A percentile compares a stretch with the other conserved stretches of the same genome.
Evolutionary conservation across 1,284 basidiomycete species (phyloP).

Genomic region (Rhodotorula sp.): DNA sequence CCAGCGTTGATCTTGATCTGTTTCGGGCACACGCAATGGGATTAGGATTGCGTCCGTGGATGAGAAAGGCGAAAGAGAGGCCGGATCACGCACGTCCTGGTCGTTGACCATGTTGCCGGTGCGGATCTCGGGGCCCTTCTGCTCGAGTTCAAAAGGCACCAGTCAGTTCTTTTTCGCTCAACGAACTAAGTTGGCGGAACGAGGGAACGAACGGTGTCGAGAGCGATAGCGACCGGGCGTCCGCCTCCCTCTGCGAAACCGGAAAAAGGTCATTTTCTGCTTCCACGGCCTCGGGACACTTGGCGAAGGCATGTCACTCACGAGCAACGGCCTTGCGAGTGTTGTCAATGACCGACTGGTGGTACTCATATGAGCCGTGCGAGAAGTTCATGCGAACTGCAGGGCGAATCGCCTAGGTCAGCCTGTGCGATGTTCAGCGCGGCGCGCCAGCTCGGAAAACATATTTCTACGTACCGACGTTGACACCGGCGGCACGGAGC

Average conservation of each 20-base stretch:
- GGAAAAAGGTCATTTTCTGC: conserved; percentile 8
- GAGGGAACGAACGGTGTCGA: conserved; percentile 74
- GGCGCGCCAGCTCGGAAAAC: background rate
- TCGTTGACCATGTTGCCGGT: conserved; percentile 89
- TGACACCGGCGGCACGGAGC: conserved; percentile 84
- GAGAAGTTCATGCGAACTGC: conserved; percentile 98
- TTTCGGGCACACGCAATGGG: background rate
- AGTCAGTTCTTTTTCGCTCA: conserved; percentile 13
- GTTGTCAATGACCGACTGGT: conserved; percentile 97
- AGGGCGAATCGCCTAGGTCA: background rate
- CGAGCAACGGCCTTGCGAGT: conserved; percentile 77
- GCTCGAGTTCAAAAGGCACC: background rate
- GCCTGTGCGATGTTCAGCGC: background rate
- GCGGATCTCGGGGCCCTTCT: conserved; percentile 99
- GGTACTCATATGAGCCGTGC: conserved; percentile 93
- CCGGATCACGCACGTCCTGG: conserved; percentile 65
- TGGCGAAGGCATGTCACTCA: conserved; percentile 51
- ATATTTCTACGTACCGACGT: conserved; percentile 70
- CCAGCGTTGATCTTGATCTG: conserved; percentile 80
- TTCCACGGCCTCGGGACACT: background rate
- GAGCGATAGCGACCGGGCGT: conserved; percentile 93
- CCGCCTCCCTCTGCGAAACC: conserved; percentile 61
- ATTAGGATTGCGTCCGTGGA: background rate
- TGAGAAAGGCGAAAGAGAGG: background rate
- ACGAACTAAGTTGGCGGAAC: conserved; percentile 1